Base-by-base conservation (phyloP, 169 alveolate species). In the Eimeria tenella region DNA sequence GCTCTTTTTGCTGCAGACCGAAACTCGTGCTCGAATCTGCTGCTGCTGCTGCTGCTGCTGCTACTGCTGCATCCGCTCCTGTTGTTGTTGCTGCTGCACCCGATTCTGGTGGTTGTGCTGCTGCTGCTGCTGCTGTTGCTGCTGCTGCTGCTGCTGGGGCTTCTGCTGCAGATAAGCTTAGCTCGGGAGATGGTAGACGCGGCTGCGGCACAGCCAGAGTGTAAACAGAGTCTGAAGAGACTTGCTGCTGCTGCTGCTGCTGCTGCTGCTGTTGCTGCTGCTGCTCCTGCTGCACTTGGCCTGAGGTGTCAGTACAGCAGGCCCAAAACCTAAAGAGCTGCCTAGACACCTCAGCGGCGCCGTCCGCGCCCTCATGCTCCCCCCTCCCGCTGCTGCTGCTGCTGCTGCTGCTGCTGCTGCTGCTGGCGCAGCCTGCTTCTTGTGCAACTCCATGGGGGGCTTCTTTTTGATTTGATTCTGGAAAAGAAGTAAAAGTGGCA, bases 341-440 rank as follows among this genome's bases (percentile, higher is more conserved):
- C 17, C 49, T 79, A n/a, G 88, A 79, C 49, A 55, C 65, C 88
- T 79, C 52, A 10, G 88, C 52, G 17, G 88, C 53, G 21, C 11
- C 19, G 71, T n/a, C 88, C 3, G 5, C 23, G 71, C 71, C 70
- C 21, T 50, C 88, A n/a, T 71, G 55, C 5, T 23, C 71, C 63
- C 31, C 56, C 31, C 70, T 5, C 23, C 10, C 8, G 25, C 31
- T 50, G 65, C 52, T 19, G 65, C 71, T 79, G 88, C 70, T n/a
- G 65, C 71, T 79, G 52, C 6, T 10, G 84, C 25, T 11, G 11
- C 62, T 74, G 84, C 84, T 74, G 84, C 58, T 74, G 84, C 84
- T 42, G 52, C 79, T 70, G 79, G 42, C 3, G 42, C 42, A 42
- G 8, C 53, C 79, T 70, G 79, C 52, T 21, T 7, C 79, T 10